Conservation (phyloP, 257 asterid genomes). For the Verbascum thapsus region DNA sequence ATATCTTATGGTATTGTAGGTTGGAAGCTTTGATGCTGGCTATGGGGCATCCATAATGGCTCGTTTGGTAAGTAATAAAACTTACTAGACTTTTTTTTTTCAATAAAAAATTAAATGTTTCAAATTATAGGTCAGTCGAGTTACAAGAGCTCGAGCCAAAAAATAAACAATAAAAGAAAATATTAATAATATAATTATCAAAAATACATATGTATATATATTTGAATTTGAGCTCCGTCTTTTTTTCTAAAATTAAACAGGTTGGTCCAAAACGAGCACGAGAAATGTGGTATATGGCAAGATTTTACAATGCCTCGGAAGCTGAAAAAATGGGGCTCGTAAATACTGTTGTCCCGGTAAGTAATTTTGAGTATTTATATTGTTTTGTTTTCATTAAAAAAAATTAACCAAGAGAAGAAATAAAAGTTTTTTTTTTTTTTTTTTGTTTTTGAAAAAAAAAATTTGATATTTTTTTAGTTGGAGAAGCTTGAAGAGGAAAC, state of each 20-base stretch:
- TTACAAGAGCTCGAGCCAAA: too few species aligned
- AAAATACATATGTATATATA: too few species aligned
- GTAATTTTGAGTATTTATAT: conserved; percentile 15
- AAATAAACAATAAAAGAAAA: too few species aligned
- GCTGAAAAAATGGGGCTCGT: conserved; percentile 98
- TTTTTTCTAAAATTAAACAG: too few species aligned
- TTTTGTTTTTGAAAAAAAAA: too few species aligned
- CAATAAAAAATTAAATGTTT: too few species aligned
- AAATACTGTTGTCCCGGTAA: conserved; percentile 86
- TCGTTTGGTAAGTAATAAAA: conserved; percentile 60
- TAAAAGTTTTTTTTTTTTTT: too few species aligned
- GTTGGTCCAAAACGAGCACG: conserved; percentile 91
- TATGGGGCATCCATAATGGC: conserved; percentile 92
- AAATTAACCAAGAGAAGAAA: conserved; percentile 11
- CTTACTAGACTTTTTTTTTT: too few species aligned
- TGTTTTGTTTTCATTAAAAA: neutral
- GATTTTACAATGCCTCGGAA: conserved; percentile 79
- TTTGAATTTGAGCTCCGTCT: too few species aligned
- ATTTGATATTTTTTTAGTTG: conserved; percentile 40
- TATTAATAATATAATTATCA: too few species aligned
- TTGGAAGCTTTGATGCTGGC: conserved; percentile 99
- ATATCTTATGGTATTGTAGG: conserved; percentile 45
- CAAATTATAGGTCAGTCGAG: too few species aligned
- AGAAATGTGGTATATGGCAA: conserved; percentile 88
- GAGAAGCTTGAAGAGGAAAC: conserved; percentile 87